Evolutionary conservation across 345 rosid species (phyloP).

Genomic region (Brassica nigra): DNA sequence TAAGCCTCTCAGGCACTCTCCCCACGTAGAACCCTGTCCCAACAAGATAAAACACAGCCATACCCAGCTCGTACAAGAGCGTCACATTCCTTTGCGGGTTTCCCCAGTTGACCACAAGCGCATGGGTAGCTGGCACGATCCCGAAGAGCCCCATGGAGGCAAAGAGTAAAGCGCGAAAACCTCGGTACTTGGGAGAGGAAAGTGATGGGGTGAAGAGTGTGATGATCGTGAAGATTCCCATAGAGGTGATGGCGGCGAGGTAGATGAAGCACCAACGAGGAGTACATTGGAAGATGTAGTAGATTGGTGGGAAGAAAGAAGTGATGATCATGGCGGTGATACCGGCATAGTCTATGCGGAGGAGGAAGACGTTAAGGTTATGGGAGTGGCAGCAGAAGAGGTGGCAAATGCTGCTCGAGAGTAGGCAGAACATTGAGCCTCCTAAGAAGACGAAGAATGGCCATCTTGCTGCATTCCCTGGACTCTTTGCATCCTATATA

Average conservation of each 20-base stretch:
- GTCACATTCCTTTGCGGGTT: conserved; percentile 64
- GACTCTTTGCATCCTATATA: conserved; percentile 52
- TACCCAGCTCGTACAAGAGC: conserved; percentile 61
- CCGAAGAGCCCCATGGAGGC: conserved; percentile 72
- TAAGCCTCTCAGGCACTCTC: conserved; percentile 79
- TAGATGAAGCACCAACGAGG: conserved; percentile 74
- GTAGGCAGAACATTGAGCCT: conserved; percentile 84
- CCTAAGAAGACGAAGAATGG: conserved; percentile 77
- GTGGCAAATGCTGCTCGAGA: conserved; percentile 82
- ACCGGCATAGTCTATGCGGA: conserved; percentile 73
- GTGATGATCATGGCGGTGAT: conserved; percentile 90
- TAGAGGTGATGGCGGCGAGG: conserved; percentile 67
- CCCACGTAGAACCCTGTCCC: conserved; percentile 72
- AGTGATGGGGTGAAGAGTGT: conserved; percentile 71
- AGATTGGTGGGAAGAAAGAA: conserved; percentile 88
- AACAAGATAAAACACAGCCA: conserved; percentile 75
- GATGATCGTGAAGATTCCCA: conserved; percentile 74
- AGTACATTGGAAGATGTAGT: conserved; percentile 81
- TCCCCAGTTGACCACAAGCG: conserved; percentile 61
- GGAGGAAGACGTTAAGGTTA: conserved; percentile 54
- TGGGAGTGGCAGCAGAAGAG: conserved; percentile 84
- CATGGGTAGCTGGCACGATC: conserved; percentile 61
- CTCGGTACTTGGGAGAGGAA: conserved; percentile 59
- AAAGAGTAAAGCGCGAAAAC: conserved; percentile 68
- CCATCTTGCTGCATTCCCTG: conserved; percentile 64